Evolutionary conservation across 192 early-diverging fungal genomes (phyloP), one percentile per base, ranked within the genome.

Genomic region (Cladochytrium replicatum): DNA sequence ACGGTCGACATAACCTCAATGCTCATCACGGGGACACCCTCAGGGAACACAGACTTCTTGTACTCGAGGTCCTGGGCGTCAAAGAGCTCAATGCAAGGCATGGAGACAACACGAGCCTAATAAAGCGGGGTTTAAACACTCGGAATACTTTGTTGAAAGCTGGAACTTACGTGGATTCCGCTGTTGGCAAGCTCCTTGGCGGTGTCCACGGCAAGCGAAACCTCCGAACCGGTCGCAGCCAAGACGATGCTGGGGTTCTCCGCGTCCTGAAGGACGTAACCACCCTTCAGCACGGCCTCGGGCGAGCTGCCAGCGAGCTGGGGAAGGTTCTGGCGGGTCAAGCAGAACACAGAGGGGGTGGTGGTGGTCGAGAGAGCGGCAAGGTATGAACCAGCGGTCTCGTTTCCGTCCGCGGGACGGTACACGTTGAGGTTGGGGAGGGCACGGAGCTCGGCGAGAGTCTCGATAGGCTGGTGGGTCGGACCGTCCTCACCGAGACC

Each of bases 401-500:
- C n/a, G 60, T 96, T 93, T 46, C 91, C 91, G 54, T 96, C 93
- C 42, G 93, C 93, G 25, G 93, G 93, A 54, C 93, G 83, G 63
- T 93, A 71, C 50, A 80, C 78, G 38, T 87, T 58, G 51, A 85
- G 73, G 72, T 95, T 90, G 53, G 95, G 95, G 30, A 86, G 80
- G 4, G 91, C 91, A 41, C 95, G 86, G 39, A 88, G 64, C 61
- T 78, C 70, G 38, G 91, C 85, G 48, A 95, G 58, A 7, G 93
- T 95, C 66, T 99, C 95, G 32, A 96, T 86, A 9, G 95, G 93
- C 67, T 99, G 95, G 71, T 99, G 95, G 42, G 95, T 99, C 26
- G 93, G 95, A 3, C 95, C 95, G 71, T 99, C 95, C 64, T 99
- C 95, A 55, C 95, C 95, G 27, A 91, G 80, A 57, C 92, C 95